phyloP scores from a whole-genome alignment of 2,329 filamentous ascomycete genomes.

The Exserohilum rostratum region DNA sequence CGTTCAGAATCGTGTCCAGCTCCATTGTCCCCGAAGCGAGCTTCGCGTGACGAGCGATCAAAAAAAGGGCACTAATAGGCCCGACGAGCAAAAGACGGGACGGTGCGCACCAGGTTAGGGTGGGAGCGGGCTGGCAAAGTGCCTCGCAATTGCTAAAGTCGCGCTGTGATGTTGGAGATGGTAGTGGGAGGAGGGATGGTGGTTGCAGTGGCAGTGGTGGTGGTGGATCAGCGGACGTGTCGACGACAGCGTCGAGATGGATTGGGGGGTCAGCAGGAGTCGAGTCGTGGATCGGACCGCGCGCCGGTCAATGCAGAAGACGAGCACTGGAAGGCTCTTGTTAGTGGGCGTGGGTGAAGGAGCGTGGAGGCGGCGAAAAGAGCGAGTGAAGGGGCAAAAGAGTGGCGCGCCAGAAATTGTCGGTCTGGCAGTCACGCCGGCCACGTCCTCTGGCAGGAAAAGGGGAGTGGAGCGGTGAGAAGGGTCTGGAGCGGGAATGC shows the following conservation, averaged over 20 bases:
- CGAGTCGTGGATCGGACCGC: constrained; percentile 43
- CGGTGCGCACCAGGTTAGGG: constrained; percentile 42
- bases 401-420: constrained; percentile 31
- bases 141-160: constrained; percentile 34
- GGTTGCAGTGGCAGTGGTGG: neutral
- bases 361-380: constrained; percentile 15
- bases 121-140: constrained; percentile 29
- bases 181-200: neutral
- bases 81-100: constrained; percentile 33
- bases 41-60: constrained; percentile 25
- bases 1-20: constrained; percentile 51
- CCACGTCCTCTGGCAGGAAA: constrained; percentile 40
- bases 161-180: constrained; percentile 16
- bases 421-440: constrained; percentile 36
- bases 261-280: constrained; percentile 29
- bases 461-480: constrained; percentile 44
- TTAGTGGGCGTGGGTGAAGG: constrained; percentile 35
- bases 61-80: constrained; percentile 20
- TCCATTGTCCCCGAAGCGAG: constrained; percentile 41
- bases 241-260: constrained; percentile 28
- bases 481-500: constrained; percentile 28
- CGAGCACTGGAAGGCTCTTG: constrained; percentile 40
- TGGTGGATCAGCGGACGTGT: neutral
- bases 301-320: constrained; percentile 49
- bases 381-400: constrained; percentile 16